Percentiles rank a stretch among this genome's conserved stretches.
phyloP scores from a whole-genome alignment of 2,329 filamentous ascomycete species.

The Alternaria dauci region DNA sequence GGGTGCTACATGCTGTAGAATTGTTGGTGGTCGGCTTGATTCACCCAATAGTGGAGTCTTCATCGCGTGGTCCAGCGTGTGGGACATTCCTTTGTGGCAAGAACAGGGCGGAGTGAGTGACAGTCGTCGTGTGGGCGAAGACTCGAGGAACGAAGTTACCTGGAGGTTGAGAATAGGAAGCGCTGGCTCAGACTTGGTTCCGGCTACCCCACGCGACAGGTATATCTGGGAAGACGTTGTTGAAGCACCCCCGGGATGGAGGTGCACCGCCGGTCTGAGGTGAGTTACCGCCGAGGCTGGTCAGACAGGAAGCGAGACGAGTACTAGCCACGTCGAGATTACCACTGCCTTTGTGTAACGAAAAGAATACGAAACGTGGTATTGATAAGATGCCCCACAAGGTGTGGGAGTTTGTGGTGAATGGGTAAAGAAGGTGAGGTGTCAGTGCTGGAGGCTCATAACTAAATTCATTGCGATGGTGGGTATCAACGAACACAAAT shows the following conservation, averaged over 20 bases:
- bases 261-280: not conserved
- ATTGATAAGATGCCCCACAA: not conserved
- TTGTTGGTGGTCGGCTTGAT: not conserved
- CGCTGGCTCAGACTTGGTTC: slow-evolving; percentile 40
- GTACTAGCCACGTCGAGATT: not conserved
- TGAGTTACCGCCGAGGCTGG: not conserved
- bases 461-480: slow-evolving; percentile 7
- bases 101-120: slow-evolving; percentile 21
- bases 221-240: slow-evolving; percentile 60
- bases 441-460: not conserved
- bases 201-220: slow-evolving; percentile 57
- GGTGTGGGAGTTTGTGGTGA: not conserved
- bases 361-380: slow-evolving; percentile 5
- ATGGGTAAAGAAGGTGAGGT: not conserved
- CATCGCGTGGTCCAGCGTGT: slow-evolving; percentile 8
- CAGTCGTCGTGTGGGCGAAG: slow-evolving; percentile 21
- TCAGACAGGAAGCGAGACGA: not conserved
- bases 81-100: slow-evolving; percentile 16
- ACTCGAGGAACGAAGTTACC: slow-evolving; percentile 27
- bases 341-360: not conserved
- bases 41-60: slow-evolving; percentile 2
- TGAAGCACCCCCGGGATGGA: slow-evolving; percentile 31
- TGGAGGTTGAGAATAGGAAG: slow-evolving; percentile 27
- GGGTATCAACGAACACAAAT: slow-evolving; percentile 22
- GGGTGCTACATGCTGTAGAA: not conserved